Evolutionary conservation across 1,284 basidiomycete genomes (phyloP).

Genomic region (Amylostereum areolatum): DNA sequence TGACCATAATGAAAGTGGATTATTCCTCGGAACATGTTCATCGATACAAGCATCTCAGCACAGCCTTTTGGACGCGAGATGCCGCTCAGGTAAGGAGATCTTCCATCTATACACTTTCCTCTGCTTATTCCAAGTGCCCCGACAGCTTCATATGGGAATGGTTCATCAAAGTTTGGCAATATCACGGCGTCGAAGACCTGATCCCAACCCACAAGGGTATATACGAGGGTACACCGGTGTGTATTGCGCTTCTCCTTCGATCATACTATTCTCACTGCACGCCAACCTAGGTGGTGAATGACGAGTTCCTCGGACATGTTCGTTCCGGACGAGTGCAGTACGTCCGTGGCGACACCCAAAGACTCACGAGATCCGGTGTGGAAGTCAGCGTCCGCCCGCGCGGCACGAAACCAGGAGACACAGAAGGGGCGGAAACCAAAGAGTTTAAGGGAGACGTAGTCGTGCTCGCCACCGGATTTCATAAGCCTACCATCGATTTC

Average conservation of each 20-base stretch:
- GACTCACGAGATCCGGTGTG: constrained; percentile 39
- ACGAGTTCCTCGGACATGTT: constrained; percentile 47
- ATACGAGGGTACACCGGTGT: constrained; percentile 43
- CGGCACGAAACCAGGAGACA: constrained; percentile 22
- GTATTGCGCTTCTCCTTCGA: background rate
- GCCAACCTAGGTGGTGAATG: constrained; percentile 44
- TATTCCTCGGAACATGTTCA: constrained; percentile 34
- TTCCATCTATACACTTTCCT: constrained; percentile 3
- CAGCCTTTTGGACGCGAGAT: constrained; percentile 57
- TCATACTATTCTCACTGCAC: background rate
- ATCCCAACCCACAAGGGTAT: constrained; percentile 36
- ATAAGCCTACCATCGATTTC: constrained; percentile 51
- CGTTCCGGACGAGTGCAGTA: constrained; percentile 44
- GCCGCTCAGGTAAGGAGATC: constrained; percentile 33
- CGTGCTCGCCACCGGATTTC: constrained; percentile 58
- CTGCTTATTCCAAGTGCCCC: background rate
- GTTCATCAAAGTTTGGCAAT: constrained; percentile 44
- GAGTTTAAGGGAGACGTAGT: constrained; percentile 49
- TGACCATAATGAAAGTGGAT: background rate
- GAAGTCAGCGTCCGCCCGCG: constrained; percentile 25
- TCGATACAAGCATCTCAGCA: constrained; percentile 48
- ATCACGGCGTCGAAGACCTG: constrained; percentile 44
- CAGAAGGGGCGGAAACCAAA: constrained; percentile 24
- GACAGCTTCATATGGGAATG: constrained; percentile 46
- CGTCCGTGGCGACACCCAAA: constrained; percentile 47